Base-by-base conservation (phyloP, 192 early-diverging fungal species). In the Coemansia asiatica region DNA sequence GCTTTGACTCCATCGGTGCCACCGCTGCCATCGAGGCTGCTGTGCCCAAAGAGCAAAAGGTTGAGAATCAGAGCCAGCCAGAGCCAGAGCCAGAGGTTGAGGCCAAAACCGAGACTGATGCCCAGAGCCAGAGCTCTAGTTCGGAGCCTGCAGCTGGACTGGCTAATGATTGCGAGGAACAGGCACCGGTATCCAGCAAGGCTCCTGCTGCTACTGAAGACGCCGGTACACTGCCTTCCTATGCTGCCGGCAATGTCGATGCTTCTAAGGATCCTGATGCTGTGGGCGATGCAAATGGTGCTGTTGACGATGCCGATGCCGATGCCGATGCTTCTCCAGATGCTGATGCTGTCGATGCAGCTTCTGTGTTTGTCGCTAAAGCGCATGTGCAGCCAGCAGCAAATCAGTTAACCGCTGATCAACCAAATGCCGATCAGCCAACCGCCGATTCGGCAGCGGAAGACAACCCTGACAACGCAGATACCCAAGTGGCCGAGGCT, bases 1-100 rank as follows among this genome's bases (percentile, higher is more conserved):
- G 64, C 21, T 38, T 63, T 15, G 76, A 73, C 13, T 28, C 38
- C 7, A 55, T 50, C 44, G 38, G 27, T 19, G 4, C 51, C 35
- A 51, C n/a, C 27, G 2, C 51, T 19, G 56, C 18, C 19, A 35
- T 36, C 10, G 56, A 59, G 16, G 36, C 36, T 29, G 19, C 31
- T 22, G 36, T 40, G 6, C n/a, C 33, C 35, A 53, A 21, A 13
- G 22, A 53, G 50, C 21, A 53, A 8, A 53, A 53, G 50, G 21
- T 16, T 23, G 22, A 53, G 50, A 22, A 2, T 3, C 50, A 22
- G 21, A 53, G 6, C 12, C 26, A 53, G 6, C 12, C 26, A 26
- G 50, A 16, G 7, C 50, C 22, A 53, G 40, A 44, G 40, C 12
- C 15, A 16, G 2, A 44, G 35, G 40, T 16, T 2, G 5, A 44